Conservation (phyloP, 495 filamentous ascomycete genomes). For the Penicillium coprophilum region DNA sequence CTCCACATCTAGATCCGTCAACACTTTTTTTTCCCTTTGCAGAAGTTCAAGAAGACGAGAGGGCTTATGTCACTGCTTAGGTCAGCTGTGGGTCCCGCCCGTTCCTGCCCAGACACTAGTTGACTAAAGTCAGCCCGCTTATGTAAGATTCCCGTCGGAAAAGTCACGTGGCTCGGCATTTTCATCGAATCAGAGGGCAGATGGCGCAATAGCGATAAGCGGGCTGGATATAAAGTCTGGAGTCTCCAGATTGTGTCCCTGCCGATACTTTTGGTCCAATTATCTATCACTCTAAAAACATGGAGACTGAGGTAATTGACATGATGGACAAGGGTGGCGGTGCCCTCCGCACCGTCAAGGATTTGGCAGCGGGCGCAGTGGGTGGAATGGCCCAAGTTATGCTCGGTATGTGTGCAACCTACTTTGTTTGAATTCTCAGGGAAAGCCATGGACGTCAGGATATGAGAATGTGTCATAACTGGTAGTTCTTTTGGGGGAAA, state of each 20-base stretch:
- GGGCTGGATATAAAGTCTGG: conserved; percentile 28
- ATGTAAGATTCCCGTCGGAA: conserved; percentile 34
- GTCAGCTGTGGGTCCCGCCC: neutral
- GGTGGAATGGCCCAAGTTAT: conserved; percentile 94
- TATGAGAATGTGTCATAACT: neutral
- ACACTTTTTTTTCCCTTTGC: conserved; percentile 27
- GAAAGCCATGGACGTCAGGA: neutral
- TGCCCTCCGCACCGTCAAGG: conserved; percentile 70
- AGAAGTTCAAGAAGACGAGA: conserved; percentile 20
- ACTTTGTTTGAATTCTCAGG: conserved; percentile 2
- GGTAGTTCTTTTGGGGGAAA: neutral
- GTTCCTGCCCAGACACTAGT: too few species aligned
- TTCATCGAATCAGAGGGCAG: conserved; percentile 35
- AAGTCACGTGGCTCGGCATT: conserved; percentile 38
- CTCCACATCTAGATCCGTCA: conserved; percentile 16
- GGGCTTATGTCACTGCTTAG: conserved; percentile 12
- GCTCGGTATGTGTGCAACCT: conserved; percentile 64
- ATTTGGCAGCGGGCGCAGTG: conserved; percentile 84
- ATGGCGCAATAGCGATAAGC: conserved; percentile 31
- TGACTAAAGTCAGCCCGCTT: conserved; percentile 4
- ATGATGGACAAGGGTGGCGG: conserved; percentile 40
- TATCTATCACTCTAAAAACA: conserved; percentile 18
- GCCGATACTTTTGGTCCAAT: conserved; percentile 9
- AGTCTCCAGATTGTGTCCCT: conserved; percentile 17
- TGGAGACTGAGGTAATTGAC: conserved; percentile 44